Percentiles rank a stretch among this genome's conserved stretches.
phyloP scores from a whole-genome alignment of 352 stramenopile genomes.

The Phytophthora macrochlamydospora region DNA sequence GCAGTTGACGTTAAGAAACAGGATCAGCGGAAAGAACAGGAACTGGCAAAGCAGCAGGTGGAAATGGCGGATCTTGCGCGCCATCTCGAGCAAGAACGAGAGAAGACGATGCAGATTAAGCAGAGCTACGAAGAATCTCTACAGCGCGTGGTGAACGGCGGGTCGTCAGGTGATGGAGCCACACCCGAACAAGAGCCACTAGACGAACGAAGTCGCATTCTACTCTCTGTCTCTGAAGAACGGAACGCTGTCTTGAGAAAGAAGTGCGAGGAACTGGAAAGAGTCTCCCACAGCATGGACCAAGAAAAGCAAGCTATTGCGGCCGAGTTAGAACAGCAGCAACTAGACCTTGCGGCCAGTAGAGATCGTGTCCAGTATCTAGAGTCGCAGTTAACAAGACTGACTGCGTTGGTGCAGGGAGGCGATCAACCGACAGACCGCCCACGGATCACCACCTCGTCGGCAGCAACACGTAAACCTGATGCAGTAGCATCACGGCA shows the following conservation, averaged over 20 bases:
- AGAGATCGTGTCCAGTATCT: constrained; percentile 69
- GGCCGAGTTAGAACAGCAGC: constrained; percentile 48
- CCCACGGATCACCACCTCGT: constrained; percentile 24
- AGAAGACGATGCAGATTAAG: constrained; percentile 80
- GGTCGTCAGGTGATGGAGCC: constrained; percentile 16
- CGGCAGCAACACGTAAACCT: constrained; percentile 15
- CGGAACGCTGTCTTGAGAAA: constrained; percentile 68
- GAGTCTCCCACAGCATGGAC: constrained; percentile 40
- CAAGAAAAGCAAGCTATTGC: constrained; percentile 59
- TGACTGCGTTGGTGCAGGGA: constrained; percentile 32
- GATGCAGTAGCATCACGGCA: constrained; percentile 16
- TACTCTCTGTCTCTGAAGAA: constrained; percentile 83
- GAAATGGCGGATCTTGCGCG: constrained; percentile 66
- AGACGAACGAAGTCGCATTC: constrained; percentile 64
- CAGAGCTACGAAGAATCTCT: constrained; percentile 85
- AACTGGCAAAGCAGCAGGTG: constrained; percentile 76
- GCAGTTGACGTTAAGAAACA: constrained; percentile 89
- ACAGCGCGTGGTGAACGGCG: constrained; percentile 67
- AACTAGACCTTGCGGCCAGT: constrained; percentile 55
- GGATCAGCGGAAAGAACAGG: constrained; percentile 81
- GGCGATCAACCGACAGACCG: constrained; percentile 19
- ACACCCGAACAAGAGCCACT: constrained; percentile 36
- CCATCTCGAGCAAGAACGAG: constrained; percentile 72
- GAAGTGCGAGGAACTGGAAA: constrained; percentile 81
- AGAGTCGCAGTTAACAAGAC: constrained; percentile 58